Evolutionary conservation across 140 eudicot species (phyloP), one percentile per base, ranked within the genome.

Genomic region (Ambrosia hybrid): DNA sequence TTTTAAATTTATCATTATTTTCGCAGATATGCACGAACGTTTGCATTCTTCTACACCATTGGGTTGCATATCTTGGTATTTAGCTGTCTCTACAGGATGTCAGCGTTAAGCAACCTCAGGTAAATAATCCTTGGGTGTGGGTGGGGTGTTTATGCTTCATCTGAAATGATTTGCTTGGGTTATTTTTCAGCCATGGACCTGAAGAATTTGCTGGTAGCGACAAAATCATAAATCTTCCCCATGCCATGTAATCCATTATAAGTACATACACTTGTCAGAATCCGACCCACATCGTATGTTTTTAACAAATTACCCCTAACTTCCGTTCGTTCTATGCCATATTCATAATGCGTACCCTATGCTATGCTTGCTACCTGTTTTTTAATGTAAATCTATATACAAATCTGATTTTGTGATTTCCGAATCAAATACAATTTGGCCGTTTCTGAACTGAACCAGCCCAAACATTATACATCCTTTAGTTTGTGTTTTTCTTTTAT

Each of bases 71-170:
- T 86, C 57, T 82, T 94, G 12, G 99, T 94, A 36, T 94, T 94
- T 76, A 90, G 97, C 71, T 94, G 99, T 75, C 90, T 94, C 68
- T 94, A 94, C 81, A 83, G 94, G 84, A 94, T 94, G 99, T 90
- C 97, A 33, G 92, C 99, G 26, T 83, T 84, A 55, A 94, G 99
- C 84, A 81, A 94, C 85, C 88, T 94, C 74, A 90, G 99, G 99
- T 92, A 81, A 72, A 43, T 15, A 43, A 48, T 48, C 53, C 11
- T 48, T 48, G 53, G 12, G 53, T 48, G 12, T 48, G n/a, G 12
- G n/a, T 48, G 52, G 26, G 26, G 26, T 10, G 53, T 48, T 48
- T 48, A 12, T 48, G 53, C n/a, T 48, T 9, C 46, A 9, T 48
- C 13, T 48, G 53, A 48, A 41, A 41, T 41, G 46, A 6, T 41